Percentiles rank a stretch among this genome's conserved stretches.
Evolutionary conservation across 257 asterid species (phyloP).

Genomic region (Gynochthodes officinalis): DNA sequence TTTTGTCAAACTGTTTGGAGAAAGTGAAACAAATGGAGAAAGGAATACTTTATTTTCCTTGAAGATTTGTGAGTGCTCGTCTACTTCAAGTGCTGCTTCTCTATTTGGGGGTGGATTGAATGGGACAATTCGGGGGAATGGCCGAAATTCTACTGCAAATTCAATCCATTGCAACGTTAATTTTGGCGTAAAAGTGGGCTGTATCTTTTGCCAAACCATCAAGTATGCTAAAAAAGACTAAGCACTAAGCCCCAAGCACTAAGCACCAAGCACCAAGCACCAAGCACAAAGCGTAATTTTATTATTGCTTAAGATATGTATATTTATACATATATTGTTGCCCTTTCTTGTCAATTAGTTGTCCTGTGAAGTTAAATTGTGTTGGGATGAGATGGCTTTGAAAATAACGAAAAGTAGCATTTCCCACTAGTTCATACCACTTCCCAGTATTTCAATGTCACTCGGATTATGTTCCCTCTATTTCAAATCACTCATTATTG

Average conservation of each 20-base stretch:
- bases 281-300: constrained; percentile 26
- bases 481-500: constrained; percentile 25
- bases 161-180: not conserved
- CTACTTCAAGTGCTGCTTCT: not conserved
- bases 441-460: constrained; percentile 44
- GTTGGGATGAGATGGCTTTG: constrained; percentile 39
- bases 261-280: no score
- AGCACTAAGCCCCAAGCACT: constrained; percentile 27
- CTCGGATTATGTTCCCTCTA: constrained; percentile 49
- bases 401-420: constrained; percentile 34
- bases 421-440: constrained; percentile 30
- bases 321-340: constrained; percentile 34
- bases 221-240: constrained; percentile 25
- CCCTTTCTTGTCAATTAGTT: constrained; percentile 55
- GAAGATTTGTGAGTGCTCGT: not conserved
- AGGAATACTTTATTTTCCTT: not conserved
- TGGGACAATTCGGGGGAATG: not conserved
- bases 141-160: not conserved
- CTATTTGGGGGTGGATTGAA: not conserved
- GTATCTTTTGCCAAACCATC: constrained; percentile 16
- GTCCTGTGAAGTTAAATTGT: constrained; percentile 28
- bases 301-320: constrained; percentile 36
- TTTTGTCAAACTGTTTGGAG: not conserved
- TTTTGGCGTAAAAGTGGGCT: not conserved
- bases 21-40: not conserved